These are phyloP conservation scores for Colletotrichum ledebouriae DNA, from an alignment of 2,329 filamentous ascomycete genomes.

Conservation along the genomic window DNA sequence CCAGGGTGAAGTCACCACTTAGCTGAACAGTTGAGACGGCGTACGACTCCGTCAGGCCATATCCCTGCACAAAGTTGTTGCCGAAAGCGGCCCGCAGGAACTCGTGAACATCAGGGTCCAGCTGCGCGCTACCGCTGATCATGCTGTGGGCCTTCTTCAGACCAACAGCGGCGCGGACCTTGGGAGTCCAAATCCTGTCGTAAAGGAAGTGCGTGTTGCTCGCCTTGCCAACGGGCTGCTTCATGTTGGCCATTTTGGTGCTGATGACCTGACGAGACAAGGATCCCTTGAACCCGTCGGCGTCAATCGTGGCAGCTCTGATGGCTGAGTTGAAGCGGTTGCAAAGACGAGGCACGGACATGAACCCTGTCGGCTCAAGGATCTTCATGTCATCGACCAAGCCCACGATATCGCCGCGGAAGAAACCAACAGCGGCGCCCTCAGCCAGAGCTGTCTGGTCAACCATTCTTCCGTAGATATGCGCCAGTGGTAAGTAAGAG, in stretches of 20 bases:
- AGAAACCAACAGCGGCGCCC: constrained; percentile 87
- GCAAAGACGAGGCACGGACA: constrained; percentile 91
- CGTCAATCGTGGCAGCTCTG: constrained; percentile 82
- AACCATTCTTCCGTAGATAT: constrained; percentile 90
- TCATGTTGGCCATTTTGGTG: constrained; percentile 84
- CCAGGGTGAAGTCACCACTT: constrained; percentile 77
- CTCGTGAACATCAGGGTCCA: constrained; percentile 88
- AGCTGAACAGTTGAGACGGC: constrained; percentile 80
- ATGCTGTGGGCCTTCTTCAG: constrained; percentile 80
- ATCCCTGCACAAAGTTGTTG: constrained; percentile 86
- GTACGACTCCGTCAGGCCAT: constrained; percentile 94
- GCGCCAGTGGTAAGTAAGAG: constrained; percentile 93
- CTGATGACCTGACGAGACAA: constrained; percentile 84
- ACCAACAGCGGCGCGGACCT: constrained; percentile 86
- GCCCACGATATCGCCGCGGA: constrained; percentile 89
- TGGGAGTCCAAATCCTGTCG: constrained; percentile 90
- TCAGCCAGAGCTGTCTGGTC: constrained; percentile 82
- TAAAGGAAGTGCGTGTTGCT: constrained; percentile 83
- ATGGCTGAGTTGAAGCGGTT: constrained; percentile 91
- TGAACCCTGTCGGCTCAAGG: constrained; percentile 84
- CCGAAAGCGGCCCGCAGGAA: constrained; percentile 89
- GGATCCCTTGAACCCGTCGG: constrained; percentile 82
- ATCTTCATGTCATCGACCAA: constrained; percentile 93
- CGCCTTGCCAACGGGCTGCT: constrained; percentile 78
- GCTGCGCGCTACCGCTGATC: constrained; percentile 89